These are phyloP conservation scores for Pseudogymnoascus sp. DNA, from an alignment of 2,329 filamentous ascomycete genomes.

Conservation along the genomic window DNA sequence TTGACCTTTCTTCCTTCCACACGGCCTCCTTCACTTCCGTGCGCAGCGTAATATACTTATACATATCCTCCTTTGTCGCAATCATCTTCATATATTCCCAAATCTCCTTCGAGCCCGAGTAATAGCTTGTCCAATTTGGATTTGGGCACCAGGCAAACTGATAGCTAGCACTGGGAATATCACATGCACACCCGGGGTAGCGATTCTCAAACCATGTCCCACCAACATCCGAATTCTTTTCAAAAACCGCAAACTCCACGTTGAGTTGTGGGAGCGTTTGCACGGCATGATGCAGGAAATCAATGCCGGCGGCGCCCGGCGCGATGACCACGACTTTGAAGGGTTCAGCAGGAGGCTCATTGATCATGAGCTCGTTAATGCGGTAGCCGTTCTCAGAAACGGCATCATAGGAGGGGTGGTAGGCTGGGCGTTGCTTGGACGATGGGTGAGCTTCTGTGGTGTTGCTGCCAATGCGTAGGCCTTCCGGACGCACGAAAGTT, in stretches of 20 bases:
- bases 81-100: conserved; percentile 30
- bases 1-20: conserved; percentile 38
- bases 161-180: conserved; percentile 53
- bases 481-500: neutral
- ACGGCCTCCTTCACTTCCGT: conserved; percentile 36
- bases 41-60: conserved; percentile 39
- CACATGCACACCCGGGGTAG: conserved; percentile 49
- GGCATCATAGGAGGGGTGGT: neutral
- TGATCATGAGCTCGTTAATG: neutral
- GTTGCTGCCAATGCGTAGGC: neutral
- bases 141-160: conserved; percentile 18
- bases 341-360: neutral
- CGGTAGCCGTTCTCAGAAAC: neutral
- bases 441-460: neutral
- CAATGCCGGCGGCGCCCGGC: neutral
- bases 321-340: neutral
- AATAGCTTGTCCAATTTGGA: conserved; percentile 28
- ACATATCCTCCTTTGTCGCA: conserved; percentile 28
- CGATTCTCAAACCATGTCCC: conserved; percentile 50
- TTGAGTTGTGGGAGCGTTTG: neutral
- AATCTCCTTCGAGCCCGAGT: conserved; percentile 25
- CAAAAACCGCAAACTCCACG: conserved; percentile 19
- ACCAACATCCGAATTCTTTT: conserved; percentile 45
- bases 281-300: neutral
- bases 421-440: neutral